A percentile compares a stretch with the other conserved stretches of the same genome.
Conservation (phyloP, 2,329 filamentous ascomycete species). For the Dactylellina parvicollis region DNA sequence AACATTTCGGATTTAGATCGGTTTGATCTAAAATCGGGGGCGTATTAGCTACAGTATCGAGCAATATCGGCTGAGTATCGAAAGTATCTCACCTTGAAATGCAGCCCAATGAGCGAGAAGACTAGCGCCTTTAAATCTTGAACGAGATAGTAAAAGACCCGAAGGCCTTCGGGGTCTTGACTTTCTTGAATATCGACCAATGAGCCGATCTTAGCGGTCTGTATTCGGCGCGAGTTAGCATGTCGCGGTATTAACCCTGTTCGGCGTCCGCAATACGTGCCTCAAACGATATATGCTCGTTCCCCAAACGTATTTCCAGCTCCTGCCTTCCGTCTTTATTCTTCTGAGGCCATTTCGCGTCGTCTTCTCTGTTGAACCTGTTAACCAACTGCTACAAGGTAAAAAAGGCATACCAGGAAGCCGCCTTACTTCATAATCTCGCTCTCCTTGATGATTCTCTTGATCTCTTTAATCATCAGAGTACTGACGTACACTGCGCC, state of each 20-base stretch:
- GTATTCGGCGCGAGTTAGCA: slow-evolving; percentile 47
- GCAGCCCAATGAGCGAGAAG: slow-evolving; percentile 93
- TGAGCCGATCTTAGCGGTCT: slow-evolving; percentile 98
- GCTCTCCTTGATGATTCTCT: slow-evolving; percentile 94
- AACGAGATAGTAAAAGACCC: slow-evolving; percentile 98
- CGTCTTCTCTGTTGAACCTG: slow-evolving; percentile 78
- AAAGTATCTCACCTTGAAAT: slow-evolving; percentile 78
- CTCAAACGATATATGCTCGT: slow-evolving; percentile 98
- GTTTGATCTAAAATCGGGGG: slow-evolving; percentile 33
- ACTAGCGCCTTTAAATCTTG: slow-evolving; percentile 96
- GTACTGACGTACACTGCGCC: slow-evolving; percentile 90
- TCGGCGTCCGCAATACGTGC: slow-evolving; percentile 64
- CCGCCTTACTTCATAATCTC: slow-evolving; percentile 88
- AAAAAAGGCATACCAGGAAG: background rate
- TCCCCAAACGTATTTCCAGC: slow-evolving; percentile 90
- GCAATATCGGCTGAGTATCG: background rate
- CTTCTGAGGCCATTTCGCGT: slow-evolving; percentile 98
- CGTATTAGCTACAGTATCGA: background rate
- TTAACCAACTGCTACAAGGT: slow-evolving; percentile 8
- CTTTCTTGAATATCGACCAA: slow-evolving; percentile 96
- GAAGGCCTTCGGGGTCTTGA: slow-evolving; percentile 90
- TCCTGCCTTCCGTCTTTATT: slow-evolving; percentile 99
- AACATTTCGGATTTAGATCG: slow-evolving; percentile 30
- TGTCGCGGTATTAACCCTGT: slow-evolving; percentile 28
- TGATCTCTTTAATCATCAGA: slow-evolving; percentile 89